Evolutionary conservation across 31 red algal species (phyloP), one percentile per base, ranked within the genome.

Genomic region (Endocladia muricata): DNA sequence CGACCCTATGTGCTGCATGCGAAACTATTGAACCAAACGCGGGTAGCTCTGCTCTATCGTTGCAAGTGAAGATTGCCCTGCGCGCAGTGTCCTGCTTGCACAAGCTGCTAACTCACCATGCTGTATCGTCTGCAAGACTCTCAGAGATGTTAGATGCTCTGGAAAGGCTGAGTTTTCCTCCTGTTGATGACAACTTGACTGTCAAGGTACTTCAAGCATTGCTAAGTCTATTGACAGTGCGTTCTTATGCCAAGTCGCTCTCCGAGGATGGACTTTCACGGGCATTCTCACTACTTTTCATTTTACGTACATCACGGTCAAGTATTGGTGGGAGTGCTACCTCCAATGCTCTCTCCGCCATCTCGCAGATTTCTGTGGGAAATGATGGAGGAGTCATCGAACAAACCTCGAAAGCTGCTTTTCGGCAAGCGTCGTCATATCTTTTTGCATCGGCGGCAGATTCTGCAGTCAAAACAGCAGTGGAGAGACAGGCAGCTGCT

Each of bases 141-240:
- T 77, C 82, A 7, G 29, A 67, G 28, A 43, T 93, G 22, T 60
- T 93, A 13, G 48, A 78, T 25, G 90, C 90, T 4, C 54, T 87
- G 64, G 74, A 82, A 30, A 58, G 54, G 40, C 61, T 93, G 5
- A 64, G 32, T 43, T 13, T 32, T 29, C 33, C 77, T 22, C 70
- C 76, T 25, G 47, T 76, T 4, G 78, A 88, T 37, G 91, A 89
- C 57, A 74, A 59, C 43, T 25, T 88, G 29, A 85, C 91, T 2
- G 41, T 94, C 31, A 94, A 94, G 32, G 74, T 94, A 15, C 73
- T 88, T 30, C 78, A 94, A 62, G 85, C 65, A n/a, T 58, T 94
- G 68, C 54, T 94, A n/a, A 83, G 79, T 42, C 40, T 94, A 23
- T 75, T 89, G 9, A 88, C 91, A 7, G 82, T 87, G 6, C 79